Conservation (phyloP, 1,284 basidiomycete species). For the Ganoderma boninense region DNA sequence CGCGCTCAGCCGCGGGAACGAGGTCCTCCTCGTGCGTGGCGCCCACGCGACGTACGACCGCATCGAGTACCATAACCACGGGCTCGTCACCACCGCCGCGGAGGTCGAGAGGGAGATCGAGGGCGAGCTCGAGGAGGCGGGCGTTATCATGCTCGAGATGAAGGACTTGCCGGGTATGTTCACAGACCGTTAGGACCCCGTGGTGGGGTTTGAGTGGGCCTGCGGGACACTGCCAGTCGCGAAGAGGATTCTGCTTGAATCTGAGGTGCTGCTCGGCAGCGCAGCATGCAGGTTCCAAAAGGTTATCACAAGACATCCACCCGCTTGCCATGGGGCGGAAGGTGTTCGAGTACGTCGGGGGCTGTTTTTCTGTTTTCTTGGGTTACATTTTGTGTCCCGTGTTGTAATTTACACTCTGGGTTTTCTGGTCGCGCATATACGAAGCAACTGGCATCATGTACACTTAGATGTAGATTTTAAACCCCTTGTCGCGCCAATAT, state of each 20-base stretch:
- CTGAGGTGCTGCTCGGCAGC: not conserved
- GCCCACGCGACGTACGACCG: conserved; percentile 74
- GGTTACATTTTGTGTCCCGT: not conserved
- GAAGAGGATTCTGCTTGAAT: not conserved
- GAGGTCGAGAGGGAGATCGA: conserved; percentile 56
- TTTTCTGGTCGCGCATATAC: not conserved
- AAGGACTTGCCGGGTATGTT: conserved; percentile 66
- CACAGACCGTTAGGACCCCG: conserved; percentile 43
- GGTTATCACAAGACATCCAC: not conserved
- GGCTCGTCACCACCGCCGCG: conserved; percentile 57
- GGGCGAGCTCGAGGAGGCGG: conserved; percentile 69
- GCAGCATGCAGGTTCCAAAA: not conserved
- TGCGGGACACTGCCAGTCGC: not conserved
- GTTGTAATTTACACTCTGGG: not conserved
- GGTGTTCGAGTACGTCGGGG: not conserved
- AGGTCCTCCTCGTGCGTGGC: conserved; percentile 65
- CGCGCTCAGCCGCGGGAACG: conserved; percentile 69
- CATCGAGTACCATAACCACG: conserved; percentile 64
- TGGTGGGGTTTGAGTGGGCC: not conserved
- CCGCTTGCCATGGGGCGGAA: not conserved
- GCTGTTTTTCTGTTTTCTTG: not conserved
- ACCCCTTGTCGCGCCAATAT: not conserved
- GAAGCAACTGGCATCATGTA: not conserved
- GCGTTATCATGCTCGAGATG: conserved; percentile 71
- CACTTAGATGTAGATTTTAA: not conserved